Evolutionary conservation across 2,329 filamentous ascomycete genomes (phyloP).

Genomic region (Ophiostoma populinum): DNA sequence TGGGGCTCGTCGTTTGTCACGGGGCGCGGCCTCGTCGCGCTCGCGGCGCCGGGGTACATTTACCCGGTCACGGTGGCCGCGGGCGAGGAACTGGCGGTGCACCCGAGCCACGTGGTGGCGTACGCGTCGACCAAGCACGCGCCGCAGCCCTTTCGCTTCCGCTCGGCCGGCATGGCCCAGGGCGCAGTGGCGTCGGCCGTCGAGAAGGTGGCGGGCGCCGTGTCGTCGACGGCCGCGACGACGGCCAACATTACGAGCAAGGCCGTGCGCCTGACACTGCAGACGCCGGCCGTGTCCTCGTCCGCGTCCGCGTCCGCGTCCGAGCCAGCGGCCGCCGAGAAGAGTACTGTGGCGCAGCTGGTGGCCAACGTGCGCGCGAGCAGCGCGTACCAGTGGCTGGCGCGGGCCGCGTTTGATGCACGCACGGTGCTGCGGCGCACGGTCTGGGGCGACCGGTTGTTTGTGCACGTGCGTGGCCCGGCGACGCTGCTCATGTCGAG

Average conservation of each 20-base stretch:
- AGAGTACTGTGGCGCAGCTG: neutral
- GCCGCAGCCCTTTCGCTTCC: slow-evolving; percentile 70
- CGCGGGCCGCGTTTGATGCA: slow-evolving; percentile 46
- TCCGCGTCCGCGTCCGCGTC: slow-evolving; percentile 27
- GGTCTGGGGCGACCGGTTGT: slow-evolving; percentile 87
- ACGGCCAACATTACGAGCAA: slow-evolving; percentile 5
- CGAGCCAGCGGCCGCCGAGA: too few species aligned
- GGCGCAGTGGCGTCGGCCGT: slow-evolving; percentile 1
- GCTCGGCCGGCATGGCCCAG: slow-evolving; percentile 2
- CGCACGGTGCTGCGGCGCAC: slow-evolving; percentile 64
- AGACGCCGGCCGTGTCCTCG: slow-evolving; percentile 49
- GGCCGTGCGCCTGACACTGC: slow-evolving; percentile 40
- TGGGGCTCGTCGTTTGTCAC: slow-evolving; percentile 87
- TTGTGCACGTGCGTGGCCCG: slow-evolving; percentile 78
- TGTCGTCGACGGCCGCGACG: slow-evolving; percentile 3
- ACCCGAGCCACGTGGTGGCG: slow-evolving; percentile 81
- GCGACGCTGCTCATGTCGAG: slow-evolving; percentile 76
- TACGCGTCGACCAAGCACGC: slow-evolving; percentile 62
- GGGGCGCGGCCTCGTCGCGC: slow-evolving; percentile 68
- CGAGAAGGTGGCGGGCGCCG: slow-evolving; percentile 19
- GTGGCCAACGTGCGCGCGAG: neutral
- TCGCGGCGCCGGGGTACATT: slow-evolving; percentile 75
- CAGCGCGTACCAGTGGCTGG: slow-evolving; percentile 46
- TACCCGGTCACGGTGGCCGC: slow-evolving; percentile 68
- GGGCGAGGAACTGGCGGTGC: slow-evolving; percentile 79